Base-by-base conservation (phyloP, 2,329 filamentous ascomycete genomes). In the Westerdykella aurantiaca region DNA sequence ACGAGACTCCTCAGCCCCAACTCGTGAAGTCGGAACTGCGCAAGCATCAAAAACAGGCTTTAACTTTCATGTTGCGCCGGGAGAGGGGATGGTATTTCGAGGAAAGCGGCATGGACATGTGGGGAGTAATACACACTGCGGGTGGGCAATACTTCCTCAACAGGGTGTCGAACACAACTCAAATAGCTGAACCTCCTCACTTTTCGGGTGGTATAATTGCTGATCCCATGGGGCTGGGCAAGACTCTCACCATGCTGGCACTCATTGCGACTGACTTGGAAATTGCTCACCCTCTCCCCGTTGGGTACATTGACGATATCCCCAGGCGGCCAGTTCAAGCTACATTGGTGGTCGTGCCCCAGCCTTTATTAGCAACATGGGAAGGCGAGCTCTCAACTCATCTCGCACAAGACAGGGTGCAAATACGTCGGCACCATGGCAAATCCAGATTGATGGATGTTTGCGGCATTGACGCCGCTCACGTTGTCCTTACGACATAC, bases 161-260 rank as follows among this genome's bases (percentile, higher is more conserved):
- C 25, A 29, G 25, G 11, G 21, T 12, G n/a, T 13, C 21, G 14
- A 16, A 13, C 4, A 33, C 34, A 16, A 31, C 21, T 10, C 29
- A 39, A 2, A 31, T 25, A 25, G 17, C 38, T 44, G 14, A 31
- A 11, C 49, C 49, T 4, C 43, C 46, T 13, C 42, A 48, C 38
- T 48, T 39, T n/a, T 34, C 38, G 31, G 49, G 52, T 13, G 51
- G 53, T 2, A 50, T 56, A 23, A 39, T 56, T 17, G 53, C 53
- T 22, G 53, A 56, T 39, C 31, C 39, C 4, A 54, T 56, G 51
- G 53, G 53, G 7, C 42, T 56, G 2, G 53, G 53, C 11, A 56
- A 56, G 31, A 49, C 53, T 9, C 31, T 52, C 3, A 50, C 42
- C 6, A 56, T 54, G 44, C 47, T 56, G 34, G 51, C 53, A 33